Evolutionary conservation across 116 monocot genomes (phyloP), one percentile per base, ranked within the genome.

Genomic region (Trichopus zeylanicus): DNA sequence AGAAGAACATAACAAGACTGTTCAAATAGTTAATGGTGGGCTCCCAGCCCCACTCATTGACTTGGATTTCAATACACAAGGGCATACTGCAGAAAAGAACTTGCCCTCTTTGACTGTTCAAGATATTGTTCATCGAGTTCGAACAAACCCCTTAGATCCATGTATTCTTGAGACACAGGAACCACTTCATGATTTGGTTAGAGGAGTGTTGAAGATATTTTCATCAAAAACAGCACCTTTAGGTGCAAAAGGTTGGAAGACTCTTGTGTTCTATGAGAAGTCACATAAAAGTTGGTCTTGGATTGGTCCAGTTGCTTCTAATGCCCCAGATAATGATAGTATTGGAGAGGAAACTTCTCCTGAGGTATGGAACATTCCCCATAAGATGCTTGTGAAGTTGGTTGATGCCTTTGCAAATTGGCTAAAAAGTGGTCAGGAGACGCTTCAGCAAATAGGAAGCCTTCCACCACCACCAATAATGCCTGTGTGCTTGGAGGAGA

Each of bases 401-500:
- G 95, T 95, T 55, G 90, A 95, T 73, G 74, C 91, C 46, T 95
- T 95, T 79, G 87, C 90, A 25, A 95, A 87, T 70, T 95, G 95
- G 95, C 68, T 90, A 31, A 90, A 95, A 70, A 72, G 70, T 63
- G 87, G 90, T 20, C 91, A 90, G 59, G 95, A 87, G 69, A 90
- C 83, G 26, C 90, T 95, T 61, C 81, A 79, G 57, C 81, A 95
- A 68, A 90, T 95, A 29, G 95, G 90, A 59, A 80, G 80, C 55
- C 83, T 95, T 58, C 90, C 90, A 26, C 65, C 87, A 57, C 95
- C 87, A 35, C 95, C 95, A 18, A 16, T 49, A 21, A 62, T 67
- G 21, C 51, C 68, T 20, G 67, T 71, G 9, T 66, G 64, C 46
- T 74, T 76, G 63, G 81, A 90, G 65, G 83, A 86, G 33, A 95